A percentile compares a stretch with the other conserved stretches of the same genome.
Conservation (phyloP, 345 rosid species). For the Euclidium syriacum region DNA sequence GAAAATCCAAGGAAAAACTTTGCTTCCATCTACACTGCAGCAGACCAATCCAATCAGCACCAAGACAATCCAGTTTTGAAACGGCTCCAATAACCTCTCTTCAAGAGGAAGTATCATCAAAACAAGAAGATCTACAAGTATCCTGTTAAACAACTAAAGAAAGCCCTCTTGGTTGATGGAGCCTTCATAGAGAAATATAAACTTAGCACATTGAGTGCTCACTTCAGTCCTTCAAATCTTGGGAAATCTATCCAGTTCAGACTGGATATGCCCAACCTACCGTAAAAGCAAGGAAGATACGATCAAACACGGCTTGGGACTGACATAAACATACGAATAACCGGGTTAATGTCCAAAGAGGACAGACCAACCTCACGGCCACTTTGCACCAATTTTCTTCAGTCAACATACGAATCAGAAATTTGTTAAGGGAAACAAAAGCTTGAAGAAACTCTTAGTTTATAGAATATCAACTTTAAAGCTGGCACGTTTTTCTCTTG, state of each 20-base stretch:
- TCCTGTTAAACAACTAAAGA: slow-evolving; percentile 33
- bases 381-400: slow-evolving; percentile 42
- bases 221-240: slow-evolving; percentile 55
- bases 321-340: slow-evolving; percentile 28
- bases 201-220: slow-evolving; percentile 41
- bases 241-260: slow-evolving; percentile 41
- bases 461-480: slow-evolving; percentile 16
- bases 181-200: slow-evolving; percentile 43
- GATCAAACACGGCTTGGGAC: slow-evolving; percentile 51
- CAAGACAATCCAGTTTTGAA: slow-evolving; percentile 46
- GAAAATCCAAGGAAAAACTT: slow-evolving; percentile 58
- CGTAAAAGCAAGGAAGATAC: slow-evolving; percentile 62
- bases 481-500: slow-evolving; percentile 14
- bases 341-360: slow-evolving; percentile 37
- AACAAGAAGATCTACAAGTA: slow-evolving; percentile 41
- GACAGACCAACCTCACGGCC: slow-evolving; percentile 57
- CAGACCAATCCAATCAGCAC: slow-evolving; percentile 61
- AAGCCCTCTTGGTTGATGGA: slow-evolving; percentile 46
- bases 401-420: slow-evolving; percentile 34
- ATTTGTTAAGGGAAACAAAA: slow-evolving; percentile 6
- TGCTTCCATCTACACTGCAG: slow-evolving; percentile 65
- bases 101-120: slow-evolving; percentile 57
- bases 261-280: slow-evolving; percentile 57
- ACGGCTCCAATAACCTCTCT: slow-evolving; percentile 66
- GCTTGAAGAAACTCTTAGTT: slow-evolving; percentile 21